These are phyloP conservation scores for Hyaloscypha variabilis DNA, from an alignment of 495 filamentous ascomycete genomes.

Conservation along the genomic window DNA sequence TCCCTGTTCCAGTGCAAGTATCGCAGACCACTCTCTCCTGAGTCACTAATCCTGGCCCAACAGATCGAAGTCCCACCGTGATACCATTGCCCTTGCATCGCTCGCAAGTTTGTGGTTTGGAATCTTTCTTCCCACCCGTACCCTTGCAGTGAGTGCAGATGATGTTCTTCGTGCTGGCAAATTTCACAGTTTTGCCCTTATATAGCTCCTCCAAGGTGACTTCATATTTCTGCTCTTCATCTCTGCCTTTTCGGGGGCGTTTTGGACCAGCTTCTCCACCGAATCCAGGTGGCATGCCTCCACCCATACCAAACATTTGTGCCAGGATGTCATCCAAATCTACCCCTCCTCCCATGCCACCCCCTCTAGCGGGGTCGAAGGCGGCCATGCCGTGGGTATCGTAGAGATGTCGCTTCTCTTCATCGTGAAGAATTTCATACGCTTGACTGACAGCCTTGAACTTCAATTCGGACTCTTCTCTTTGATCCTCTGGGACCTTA, in stretches of 20 bases:
- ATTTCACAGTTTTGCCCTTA: slow-evolving; percentile 97
- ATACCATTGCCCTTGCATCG: slow-evolving; percentile 78
- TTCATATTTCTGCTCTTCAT: slow-evolving; percentile 89
- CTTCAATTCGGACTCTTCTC: slow-evolving; percentile 79
- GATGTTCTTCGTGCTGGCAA: slow-evolving; percentile 90
- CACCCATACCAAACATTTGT: slow-evolving; percentile 89
- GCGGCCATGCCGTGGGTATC: slow-evolving; percentile 93
- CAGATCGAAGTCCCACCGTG: slow-evolving; percentile 69
- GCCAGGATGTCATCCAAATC: slow-evolving; percentile 89
- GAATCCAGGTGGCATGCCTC: slow-evolving; percentile 45
- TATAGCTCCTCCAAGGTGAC: slow-evolving; percentile 92
- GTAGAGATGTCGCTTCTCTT: slow-evolving; percentile 88
- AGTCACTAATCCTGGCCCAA: slow-evolving; percentile 82
- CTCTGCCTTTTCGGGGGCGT: slow-evolving; percentile 69
- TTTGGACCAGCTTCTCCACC: slow-evolving; percentile 50
- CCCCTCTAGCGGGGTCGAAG: slow-evolving; percentile 69
- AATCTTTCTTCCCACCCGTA: slow-evolving; percentile 86
- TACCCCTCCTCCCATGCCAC: slow-evolving; percentile 67
- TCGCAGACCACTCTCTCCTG: slow-evolving; percentile 73
- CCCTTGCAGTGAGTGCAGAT: slow-evolving; percentile 88
- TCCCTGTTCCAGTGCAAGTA: slow-evolving; percentile 78
- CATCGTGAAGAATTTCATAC: slow-evolving; percentile 97
- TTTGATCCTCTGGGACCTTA: slow-evolving; percentile 88
- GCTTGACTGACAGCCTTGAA: slow-evolving; percentile 93
- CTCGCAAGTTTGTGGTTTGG: slow-evolving; percentile 82